These are phyloP conservation scores for Lasiodiplodia gonubiensis DNA, from an alignment of 2,329 filamentous ascomycete genomes.

Conservation along the genomic window DNA sequence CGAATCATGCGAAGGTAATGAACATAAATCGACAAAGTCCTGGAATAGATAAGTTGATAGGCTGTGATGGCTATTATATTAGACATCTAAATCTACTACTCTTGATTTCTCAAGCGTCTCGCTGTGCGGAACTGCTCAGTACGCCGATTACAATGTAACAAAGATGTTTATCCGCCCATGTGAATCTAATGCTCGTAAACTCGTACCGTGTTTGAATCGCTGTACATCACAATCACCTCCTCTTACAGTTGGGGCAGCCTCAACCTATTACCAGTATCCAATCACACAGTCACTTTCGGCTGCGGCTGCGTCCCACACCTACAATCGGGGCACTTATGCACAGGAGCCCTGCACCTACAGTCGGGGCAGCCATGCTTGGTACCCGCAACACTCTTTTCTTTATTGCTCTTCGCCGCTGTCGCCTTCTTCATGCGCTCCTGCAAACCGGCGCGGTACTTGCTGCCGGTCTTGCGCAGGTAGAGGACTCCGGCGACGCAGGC, in stretches of 20 bases:
- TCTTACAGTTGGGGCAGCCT: not conserved
- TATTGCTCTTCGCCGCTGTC: not conserved
- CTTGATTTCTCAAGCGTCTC: too few species aligned
- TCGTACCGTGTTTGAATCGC: too few species aligned
- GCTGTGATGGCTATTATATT: too few species aligned
- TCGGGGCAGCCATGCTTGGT: not conserved
- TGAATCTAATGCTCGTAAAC: too few species aligned
- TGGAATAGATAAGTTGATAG: too few species aligned
- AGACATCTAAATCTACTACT: too few species aligned
- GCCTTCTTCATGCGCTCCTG: not conserved
- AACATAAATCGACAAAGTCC: too few species aligned
- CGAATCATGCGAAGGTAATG: too few species aligned
- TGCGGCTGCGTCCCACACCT: not conserved
- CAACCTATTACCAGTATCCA: not conserved
- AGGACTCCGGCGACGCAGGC: slow-evolving; percentile 29
- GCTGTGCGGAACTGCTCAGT: too few species aligned
- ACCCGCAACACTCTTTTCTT: not conserved
- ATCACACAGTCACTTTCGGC: not conserved
- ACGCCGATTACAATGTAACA: too few species aligned
- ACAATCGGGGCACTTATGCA: not conserved
- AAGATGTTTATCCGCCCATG: too few species aligned
- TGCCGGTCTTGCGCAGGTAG: not conserved
- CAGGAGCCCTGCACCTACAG: not conserved
- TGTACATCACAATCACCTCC: too few species aligned
- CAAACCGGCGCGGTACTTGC: not conserved